Evolutionary conservation across 2,329 filamentous ascomycete species (phyloP).

Genomic region (Chaetothyriales sp.): DNA sequence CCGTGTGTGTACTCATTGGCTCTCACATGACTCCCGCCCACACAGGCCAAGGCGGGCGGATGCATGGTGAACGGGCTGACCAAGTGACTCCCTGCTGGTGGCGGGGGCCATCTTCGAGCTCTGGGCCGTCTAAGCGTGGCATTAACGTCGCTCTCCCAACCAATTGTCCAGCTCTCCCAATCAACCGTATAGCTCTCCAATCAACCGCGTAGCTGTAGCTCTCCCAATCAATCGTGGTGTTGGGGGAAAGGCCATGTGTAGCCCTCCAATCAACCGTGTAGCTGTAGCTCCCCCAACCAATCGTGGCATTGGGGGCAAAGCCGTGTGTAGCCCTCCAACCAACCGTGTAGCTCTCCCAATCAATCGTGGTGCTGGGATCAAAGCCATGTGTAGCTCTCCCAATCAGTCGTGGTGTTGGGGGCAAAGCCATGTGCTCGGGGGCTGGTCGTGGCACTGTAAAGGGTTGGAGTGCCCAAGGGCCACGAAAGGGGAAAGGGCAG

Average conservation of each 20-base stretch:
- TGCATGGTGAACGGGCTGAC: neutral
- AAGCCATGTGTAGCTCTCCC: too few species aligned
- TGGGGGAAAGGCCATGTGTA: too few species aligned
- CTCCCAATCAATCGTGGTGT: too few species aligned
- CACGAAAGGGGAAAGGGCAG: neutral
- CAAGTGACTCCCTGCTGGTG: neutral
- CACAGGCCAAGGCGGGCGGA: neutral
- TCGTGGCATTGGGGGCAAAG: too few species aligned
- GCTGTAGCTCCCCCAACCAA: too few species aligned
- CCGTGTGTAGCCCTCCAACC: too few species aligned
- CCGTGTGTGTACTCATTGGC: neutral
- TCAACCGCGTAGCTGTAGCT: too few species aligned
- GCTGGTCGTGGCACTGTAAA: neutral
- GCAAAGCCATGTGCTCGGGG: neutral
- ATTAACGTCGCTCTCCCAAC: neutral
- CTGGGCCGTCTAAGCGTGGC: neutral
- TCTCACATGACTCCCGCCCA: neutral
- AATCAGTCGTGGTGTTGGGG: neutral
- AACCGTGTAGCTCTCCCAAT: too few species aligned
- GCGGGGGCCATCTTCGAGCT: neutral
- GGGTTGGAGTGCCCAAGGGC: neutral
- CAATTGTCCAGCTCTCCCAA: too few species aligned
- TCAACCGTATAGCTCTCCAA: too few species aligned
- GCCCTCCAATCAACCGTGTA: too few species aligned
- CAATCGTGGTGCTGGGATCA: too few species aligned